A percentile compares a stretch with the other conserved stretches of the same genome.
These are phyloP conservation scores for Penicillium bovifimosum DNA, from an alignment of 495 filamentous ascomycete species.

Conservation along the genomic window DNA sequence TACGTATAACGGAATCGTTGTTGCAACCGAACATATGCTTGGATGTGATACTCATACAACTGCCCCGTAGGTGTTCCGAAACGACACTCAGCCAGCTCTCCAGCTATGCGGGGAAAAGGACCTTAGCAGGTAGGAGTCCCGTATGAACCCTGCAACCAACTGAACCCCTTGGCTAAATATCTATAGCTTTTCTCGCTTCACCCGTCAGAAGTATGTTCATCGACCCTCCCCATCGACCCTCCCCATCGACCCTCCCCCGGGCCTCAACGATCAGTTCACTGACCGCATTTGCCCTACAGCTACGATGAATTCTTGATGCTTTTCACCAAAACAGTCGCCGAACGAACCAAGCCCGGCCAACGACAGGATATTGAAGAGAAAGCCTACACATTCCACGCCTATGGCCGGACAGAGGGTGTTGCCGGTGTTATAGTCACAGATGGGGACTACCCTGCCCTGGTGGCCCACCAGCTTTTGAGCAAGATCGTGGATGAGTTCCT, in stretches of 20 bases:
- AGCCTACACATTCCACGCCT: slow-evolving; percentile 72
- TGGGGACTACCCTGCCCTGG: slow-evolving; percentile 81
- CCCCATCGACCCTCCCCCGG: not conserved
- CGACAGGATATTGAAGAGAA: slow-evolving; percentile 90
- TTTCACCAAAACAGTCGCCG: slow-evolving; percentile 61
- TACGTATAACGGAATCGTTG: slow-evolving; percentile 38
- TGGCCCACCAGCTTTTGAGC: slow-evolving; percentile 89
- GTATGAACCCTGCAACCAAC: not conserved
- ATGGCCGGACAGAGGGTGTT: slow-evolving; percentile 81
- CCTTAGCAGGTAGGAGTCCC: slow-evolving; percentile 47
- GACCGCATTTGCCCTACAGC: slow-evolving; percentile 21
- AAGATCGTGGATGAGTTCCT: slow-evolving; percentile 95
- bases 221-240: too few species aligned
- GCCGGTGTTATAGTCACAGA: slow-evolving; percentile 85
- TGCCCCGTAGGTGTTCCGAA: slow-evolving; percentile 65
- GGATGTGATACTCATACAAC: not conserved
- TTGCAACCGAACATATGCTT: slow-evolving; percentile 1
- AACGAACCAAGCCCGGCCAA: slow-evolving; percentile 77
- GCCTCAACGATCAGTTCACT: not conserved
- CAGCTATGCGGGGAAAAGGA: slow-evolving; percentile 79
- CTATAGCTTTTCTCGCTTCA: slow-evolving; percentile 68
- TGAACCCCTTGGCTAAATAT: slow-evolving; percentile 3
- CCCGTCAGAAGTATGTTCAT: slow-evolving; percentile 53
- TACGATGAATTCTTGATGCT: slow-evolving; percentile 52
- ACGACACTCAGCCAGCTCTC: slow-evolving; percentile 69